phyloP scores from a whole-genome alignment of 306 rosid genomes.

The Ziziphus jujuba region DNA sequence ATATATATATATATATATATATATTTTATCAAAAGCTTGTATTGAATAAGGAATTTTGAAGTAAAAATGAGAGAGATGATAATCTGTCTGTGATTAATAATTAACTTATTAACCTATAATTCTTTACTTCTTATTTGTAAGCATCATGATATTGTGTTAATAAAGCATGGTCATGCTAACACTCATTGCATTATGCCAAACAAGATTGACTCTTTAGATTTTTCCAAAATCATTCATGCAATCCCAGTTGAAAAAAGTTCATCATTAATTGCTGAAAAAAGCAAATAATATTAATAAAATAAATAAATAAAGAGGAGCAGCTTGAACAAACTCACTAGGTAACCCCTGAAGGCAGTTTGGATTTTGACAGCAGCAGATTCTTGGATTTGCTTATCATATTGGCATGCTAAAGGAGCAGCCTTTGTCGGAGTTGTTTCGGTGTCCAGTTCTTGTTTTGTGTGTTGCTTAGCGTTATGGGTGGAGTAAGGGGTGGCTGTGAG shows the following conservation, averaged over 20 bases:
- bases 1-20: too few relatives aligned
- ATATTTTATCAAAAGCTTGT: conserved; percentile 1
- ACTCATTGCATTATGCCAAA: too few relatives aligned
- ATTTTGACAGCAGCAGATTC: conserved; percentile 66
- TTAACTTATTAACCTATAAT: too few relatives aligned
- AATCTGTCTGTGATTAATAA: too few relatives aligned
- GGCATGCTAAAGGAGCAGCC: conserved; percentile 23
- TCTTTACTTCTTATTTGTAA: too few relatives aligned
- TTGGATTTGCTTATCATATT: conserved; percentile 37
- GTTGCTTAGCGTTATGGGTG: conserved; percentile 19
- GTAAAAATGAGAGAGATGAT: too few relatives aligned
- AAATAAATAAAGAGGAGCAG: conserved; percentile 9
- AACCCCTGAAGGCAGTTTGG: conserved; percentile 79
- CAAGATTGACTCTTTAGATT: too few relatives aligned
- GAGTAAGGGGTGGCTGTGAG: conserved; percentile 43
- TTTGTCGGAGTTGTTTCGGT: conserved; percentile 25
- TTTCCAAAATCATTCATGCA: too few relatives aligned
- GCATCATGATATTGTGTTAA: too few relatives aligned
- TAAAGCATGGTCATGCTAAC: too few relatives aligned
- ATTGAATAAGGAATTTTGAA: background rate
- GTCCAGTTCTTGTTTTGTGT: conserved; percentile 22
- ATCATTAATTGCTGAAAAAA: background rate
- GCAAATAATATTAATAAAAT: too few relatives aligned
- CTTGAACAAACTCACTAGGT: conserved; percentile 65
- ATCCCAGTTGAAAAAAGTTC: too few relatives aligned